Evolutionary conservation across 768 basidiomycete genomes (phyloP), one percentile per base, ranked within the genome.

Genomic region (Chalciporus pseudorubinellus): DNA sequence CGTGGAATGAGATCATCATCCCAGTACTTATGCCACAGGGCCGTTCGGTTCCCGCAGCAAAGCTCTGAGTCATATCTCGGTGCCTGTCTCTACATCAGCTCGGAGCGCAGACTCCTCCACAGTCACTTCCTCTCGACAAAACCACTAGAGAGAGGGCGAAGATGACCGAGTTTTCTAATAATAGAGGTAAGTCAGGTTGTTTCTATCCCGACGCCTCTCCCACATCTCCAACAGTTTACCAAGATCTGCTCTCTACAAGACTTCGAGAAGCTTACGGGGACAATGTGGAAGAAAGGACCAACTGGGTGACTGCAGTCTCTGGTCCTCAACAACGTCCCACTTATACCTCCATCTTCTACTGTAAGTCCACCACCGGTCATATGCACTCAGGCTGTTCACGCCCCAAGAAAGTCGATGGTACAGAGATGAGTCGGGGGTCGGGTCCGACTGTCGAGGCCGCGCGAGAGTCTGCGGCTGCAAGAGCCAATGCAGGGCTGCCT

Each of bases 401-500:
- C 41, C 24, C 13, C 11, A 8, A 20, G 13, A 33, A 7, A 40
- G 58, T 55, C 38, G 50, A 55, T n/a, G 53, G 58, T 20, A 13
- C 18, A 20, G 58, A 56, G 46, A 48, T 48, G 20, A 46, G 39
- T 0, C 54, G 49, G 33, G 52, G 58, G 18, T 45, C 44, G 3
- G 57, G 57, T 6, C 58, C 58, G 14, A 46, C 50, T 2, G 46
- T 44, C 4, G 22, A 18, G 6, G 40, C 50, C n/a, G 52, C 58
- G 4, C 44, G 33, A 21, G 56, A 58, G 33, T 58, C 56, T 14
- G 43, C 56, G 10, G 58, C 57, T 3, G 58, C 57, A 2, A 48
- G 58, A 39, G 53, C 52, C 6, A 42, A 48, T 4, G 39, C 57
- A 18, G 45, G 39, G 13, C 18, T 58, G 9, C 56, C 57, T 18